These are phyloP conservation scores for Plasmodium ovale DNA, from an alignment of 169 alveolate species.

Conservation along the genomic window DNA sequence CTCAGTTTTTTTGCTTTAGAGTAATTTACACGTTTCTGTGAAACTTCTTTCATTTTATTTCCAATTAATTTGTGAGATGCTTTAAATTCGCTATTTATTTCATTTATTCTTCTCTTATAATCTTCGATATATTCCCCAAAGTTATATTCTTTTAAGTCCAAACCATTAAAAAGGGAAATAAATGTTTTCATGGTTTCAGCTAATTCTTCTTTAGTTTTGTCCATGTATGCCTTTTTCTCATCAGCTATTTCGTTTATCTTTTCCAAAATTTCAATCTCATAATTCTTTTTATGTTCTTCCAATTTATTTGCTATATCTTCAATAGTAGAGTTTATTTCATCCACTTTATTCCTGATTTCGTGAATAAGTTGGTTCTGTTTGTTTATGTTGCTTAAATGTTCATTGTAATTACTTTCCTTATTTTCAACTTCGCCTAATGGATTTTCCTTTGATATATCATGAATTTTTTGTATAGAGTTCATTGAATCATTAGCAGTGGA, in stretches of 20 bases:
- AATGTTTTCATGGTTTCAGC: background rate
- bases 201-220: background rate
- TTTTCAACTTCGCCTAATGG: background rate
- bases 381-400: background rate
- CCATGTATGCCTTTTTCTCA: background rate
- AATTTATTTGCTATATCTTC: slow-evolving; percentile 2
- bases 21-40: background rate
- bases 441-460: too few relatives aligned
- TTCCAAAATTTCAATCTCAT: slow-evolving; percentile 8
- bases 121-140: background rate
- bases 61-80: background rate
- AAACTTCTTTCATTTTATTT: background rate
- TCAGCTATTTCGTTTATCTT: slow-evolving; percentile 8
- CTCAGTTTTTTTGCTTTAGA: background rate
- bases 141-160: background rate
- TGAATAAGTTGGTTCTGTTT: background rate
- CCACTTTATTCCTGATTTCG: background rate
- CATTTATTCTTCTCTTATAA: background rate
- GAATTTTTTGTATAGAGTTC: too few relatives aligned
- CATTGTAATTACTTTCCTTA: background rate
- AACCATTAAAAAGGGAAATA: background rate
- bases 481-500: background rate
- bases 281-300: slow-evolving; percentile 1
- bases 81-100: background rate
- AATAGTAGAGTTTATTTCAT: slow-evolving; percentile 1